phyloP scores from a whole-genome alignment of 495 filamentous ascomycete genomes.

The Chlorociboria aeruginascens region DNA sequence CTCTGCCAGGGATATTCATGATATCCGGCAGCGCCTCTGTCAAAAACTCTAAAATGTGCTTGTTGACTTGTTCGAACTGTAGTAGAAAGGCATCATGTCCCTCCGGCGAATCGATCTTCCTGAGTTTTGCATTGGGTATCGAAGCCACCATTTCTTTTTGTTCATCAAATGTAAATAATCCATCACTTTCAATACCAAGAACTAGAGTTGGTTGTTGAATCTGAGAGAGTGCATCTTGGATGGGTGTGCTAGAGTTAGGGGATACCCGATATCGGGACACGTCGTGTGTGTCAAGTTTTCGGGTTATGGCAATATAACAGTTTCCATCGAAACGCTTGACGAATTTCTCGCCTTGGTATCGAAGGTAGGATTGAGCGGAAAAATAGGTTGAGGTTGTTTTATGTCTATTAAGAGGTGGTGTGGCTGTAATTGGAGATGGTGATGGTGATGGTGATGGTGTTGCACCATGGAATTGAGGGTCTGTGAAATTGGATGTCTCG shows the following conservation, averaged over 20 bases:
- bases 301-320: conserved; percentile 97
- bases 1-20: conserved; percentile 48
- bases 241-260: conserved; percentile 24
- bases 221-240: conserved; percentile 61
- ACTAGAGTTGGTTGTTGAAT: conserved; percentile 84
- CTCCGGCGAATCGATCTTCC: conserved; percentile 84
- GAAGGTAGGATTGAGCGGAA: conserved; percentile 92
- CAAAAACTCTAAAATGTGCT: conserved; percentile 75
- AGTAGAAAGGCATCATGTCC: conserved; percentile 94
- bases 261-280: conserved; percentile 46
- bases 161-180: conserved; percentile 91
- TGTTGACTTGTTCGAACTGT: conserved; percentile 95
- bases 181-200: conserved; percentile 87
- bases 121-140: conserved; percentile 65
- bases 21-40: conserved; percentile 73
- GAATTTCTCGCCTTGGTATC: conserved; percentile 96
- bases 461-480: conserved; percentile 72
- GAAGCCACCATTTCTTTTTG: conserved; percentile 80
- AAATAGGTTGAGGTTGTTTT: conserved; percentile 68
- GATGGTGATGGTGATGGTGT: conserved; percentile 17
- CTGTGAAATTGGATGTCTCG: conserved; percentile 24
- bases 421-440: not conserved
- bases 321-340: conserved; percentile 95
- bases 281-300: conserved; percentile 98
- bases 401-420: not conserved